Evolutionary conservation across 768 basidiomycete genomes (phyloP).

Genomic region (Hemileccinum impolitum): DNA sequence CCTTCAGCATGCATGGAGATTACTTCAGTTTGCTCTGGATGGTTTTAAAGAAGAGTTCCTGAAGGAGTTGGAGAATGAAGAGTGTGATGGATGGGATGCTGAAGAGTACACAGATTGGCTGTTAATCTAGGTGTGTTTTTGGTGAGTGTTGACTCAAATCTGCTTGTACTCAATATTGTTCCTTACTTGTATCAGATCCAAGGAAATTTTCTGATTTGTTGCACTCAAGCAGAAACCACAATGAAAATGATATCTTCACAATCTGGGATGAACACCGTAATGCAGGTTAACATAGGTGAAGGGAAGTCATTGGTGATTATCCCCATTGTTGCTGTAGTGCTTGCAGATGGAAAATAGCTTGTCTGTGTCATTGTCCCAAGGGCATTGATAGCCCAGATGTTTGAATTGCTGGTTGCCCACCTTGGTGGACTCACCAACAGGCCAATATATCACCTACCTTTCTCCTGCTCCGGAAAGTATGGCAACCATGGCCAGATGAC

Average conservation of each 20-base stretch:
- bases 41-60: too few relatives aligned
- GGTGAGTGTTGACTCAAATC: not conserved
- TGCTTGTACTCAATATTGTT: not conserved
- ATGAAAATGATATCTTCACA: not conserved
- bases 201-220: too few relatives aligned
- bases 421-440: constrained; percentile 35
- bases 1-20: too few relatives aligned
- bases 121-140: constrained; percentile 36
- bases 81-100: constrained; percentile 16
- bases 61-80: constrained; percentile 17
- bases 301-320: constrained; percentile 10
- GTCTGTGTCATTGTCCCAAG: constrained; percentile 16
- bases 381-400: not conserved
- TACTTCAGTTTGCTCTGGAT: too few relatives aligned
- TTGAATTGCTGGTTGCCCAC: constrained; percentile 16
- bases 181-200: not conserved
- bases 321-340: constrained; percentile 26
- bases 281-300: too few relatives aligned
- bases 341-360: constrained; percentile 27
- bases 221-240: constrained; percentile 9
- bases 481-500: not conserved
- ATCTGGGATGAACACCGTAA: not conserved
- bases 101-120: constrained; percentile 38
- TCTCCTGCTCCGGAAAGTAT: constrained; percentile 18
- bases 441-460: not conserved